Evolutionary conservation across 116 monocot species (phyloP).

Genomic region (Phalaenopsis hybrid): DNA sequence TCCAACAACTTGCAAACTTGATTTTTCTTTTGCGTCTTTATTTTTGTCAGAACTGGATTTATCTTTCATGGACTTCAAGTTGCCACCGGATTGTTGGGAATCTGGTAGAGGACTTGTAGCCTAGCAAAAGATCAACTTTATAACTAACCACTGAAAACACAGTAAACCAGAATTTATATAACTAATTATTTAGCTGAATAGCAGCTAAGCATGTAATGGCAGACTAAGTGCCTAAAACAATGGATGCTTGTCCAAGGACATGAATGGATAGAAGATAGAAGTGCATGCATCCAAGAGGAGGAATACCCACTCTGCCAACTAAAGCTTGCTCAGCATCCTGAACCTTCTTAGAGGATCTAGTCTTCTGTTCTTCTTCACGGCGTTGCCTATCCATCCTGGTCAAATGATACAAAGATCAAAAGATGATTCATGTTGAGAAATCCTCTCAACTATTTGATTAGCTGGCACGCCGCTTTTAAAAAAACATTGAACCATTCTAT

Average conservation of each 20-base stretch:
- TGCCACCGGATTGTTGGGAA: conserved; percentile 59
- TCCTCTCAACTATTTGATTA: not conserved
- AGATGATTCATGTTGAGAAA: not conserved
- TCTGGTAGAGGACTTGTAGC: conserved; percentile 75
- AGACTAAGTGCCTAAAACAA: not conserved
- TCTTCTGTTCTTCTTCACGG: conserved; percentile 83
- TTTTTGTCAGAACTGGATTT: conserved; percentile 62
- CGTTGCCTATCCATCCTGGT: conserved; percentile 95
- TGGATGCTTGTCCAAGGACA: not conserved
- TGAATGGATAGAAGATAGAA: not conserved
- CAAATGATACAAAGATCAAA: not conserved
- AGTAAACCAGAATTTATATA: not conserved
- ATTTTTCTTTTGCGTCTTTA: conserved; percentile 80
- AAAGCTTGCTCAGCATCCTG: conserved; percentile 70
- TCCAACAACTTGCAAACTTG: conserved; percentile 73
- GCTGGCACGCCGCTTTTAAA: not conserved
- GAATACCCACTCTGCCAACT: conserved; percentile 53
- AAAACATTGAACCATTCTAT: not conserved
- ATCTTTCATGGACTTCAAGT: conserved; percentile 83
- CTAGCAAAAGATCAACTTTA: conserved; percentile 21
- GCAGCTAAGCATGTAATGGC: not conserved
- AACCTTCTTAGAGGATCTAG: conserved; percentile 62
- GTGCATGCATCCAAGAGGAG: not conserved
- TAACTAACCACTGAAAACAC: not conserved
- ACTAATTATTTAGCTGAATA: not conserved